These are phyloP conservation scores for Apiospora aurea DNA, from an alignment of 2,329 filamentous ascomycete genomes.

Conservation along the genomic window DNA sequence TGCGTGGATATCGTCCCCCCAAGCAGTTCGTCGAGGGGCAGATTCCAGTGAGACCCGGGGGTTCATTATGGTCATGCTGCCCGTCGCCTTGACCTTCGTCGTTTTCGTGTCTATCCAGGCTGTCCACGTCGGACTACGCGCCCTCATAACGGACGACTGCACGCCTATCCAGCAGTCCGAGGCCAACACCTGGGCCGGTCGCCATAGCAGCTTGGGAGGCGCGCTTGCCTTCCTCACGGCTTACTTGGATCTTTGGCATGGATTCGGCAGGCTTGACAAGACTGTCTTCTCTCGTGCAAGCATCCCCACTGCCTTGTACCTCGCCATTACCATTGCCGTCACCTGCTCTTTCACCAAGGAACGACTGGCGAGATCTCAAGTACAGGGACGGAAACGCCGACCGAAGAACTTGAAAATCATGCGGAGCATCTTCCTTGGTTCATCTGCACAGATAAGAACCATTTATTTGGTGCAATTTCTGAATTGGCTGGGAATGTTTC, in stretches of 20 bases:
- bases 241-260: not conserved
- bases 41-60: not conserved
- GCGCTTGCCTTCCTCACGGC: conserved; percentile 16
- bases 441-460: not conserved
- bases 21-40: not conserved
- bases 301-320: not conserved
- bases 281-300: not conserved
- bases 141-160: conserved; percentile 1
- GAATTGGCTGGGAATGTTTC: conserved; percentile 20
- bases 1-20: conserved; percentile 19
- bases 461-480: conserved; percentile 16
- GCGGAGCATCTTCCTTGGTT: not conserved
- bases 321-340: not conserved
- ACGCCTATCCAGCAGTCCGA: conserved; percentile 16
- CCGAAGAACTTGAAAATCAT: not conserved
- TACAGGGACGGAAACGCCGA: not conserved
- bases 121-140: conserved; percentile 19
- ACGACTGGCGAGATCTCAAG: not conserved
- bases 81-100: conserved; percentile 10
- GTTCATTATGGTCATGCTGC: not conserved
- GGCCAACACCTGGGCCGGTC: conserved; percentile 21
- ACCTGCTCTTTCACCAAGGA: not conserved
- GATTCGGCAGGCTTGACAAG: not conserved
- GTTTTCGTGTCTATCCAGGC: conserved; percentile 21
- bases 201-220: conserved; percentile 2